Evolutionary conservation across 1,284 basidiomycete species (phyloP), one percentile per base, ranked within the genome.

Genomic region (Rhizopogon hawkerae): DNA sequence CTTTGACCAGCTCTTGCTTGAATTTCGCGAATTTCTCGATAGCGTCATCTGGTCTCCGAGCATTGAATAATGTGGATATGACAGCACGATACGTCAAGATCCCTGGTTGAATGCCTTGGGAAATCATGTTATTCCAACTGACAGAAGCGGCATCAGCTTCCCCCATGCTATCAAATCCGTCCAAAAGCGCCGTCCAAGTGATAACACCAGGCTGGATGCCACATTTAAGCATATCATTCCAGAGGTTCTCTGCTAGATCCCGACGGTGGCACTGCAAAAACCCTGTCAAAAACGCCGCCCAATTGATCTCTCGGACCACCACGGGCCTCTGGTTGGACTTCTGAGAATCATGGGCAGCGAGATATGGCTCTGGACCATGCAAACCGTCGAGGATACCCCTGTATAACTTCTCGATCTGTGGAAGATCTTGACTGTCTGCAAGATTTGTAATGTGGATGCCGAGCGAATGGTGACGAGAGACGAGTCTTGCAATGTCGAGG

Each of bases 131-230:
- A 14, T 73, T 62, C 85, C 85, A 89, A 2, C 76, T 71, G 13
- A 60, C 63, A 35, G 77, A 57, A 1, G 78, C 78, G 42, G 77
- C 70, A 8, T 72, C 64, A 10, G 70, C 61, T 44, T 75, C 69
- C 16, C 74, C 69, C 16, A 70, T 63, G 45, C 73, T 65, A 26
- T 71, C 77, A 55, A 80, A 80, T 5, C 79, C 76, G 49, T 81
- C 77, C 39, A 89, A 67, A 37, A 86, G 71, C 13, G 78, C 74
- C 21, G 78, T 85, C 83, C 83, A 88, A 51, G 77, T 71, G 18
- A 69, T 66, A 8, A 75, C 62, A 1, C 73, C 71, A 13, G 78
- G 78, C 34, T 54, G 65, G 16, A 83, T 61, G 1, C 73, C 74
- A n/a, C 75, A 62, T 21, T 61, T 59, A 10, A 67, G 48, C 67